Base-by-base conservation (phyloP, 1,284 basidiomycete genomes). In the Stygiomarasmius scandens region DNA sequence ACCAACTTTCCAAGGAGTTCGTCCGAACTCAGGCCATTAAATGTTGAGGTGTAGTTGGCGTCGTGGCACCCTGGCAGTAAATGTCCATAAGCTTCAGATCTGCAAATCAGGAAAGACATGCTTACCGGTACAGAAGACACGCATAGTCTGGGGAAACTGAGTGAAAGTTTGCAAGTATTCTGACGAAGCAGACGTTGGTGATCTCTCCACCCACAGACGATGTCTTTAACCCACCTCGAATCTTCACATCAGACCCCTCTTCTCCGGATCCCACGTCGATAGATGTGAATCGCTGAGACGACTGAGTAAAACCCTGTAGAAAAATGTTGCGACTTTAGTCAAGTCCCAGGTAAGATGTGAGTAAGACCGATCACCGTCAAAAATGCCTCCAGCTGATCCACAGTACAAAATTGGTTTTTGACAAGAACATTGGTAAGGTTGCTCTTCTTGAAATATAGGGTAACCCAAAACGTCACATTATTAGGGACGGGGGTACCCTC, bases 101-200 rank as follows among this genome's bases (percentile, higher is more conserved):
- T 32, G 34, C 38, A 41, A 14, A 36, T 25, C 16, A 54, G n/a
- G 29, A 29, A 50, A 27, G 48, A 64, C 58, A 32, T 32, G 29
- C 14, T 65, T 64, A 86, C 89, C 85, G 52, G 83, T 84, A 67
- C 91, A 81, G 69, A 92, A 87, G 46, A 93, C 76, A 49, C 85
- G 84, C 49, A 87, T 75, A 32, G 88, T 92, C 68, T 93, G 90
- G 9, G 86, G 83, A 65, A 93, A 87, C 58, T 81, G 80, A 47
- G 82, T 77, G 68, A 86, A 92, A n/a, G 89, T 87, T 69, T 87
- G 81, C 38, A 93, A 72, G 67, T 90, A 85, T 69, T 91, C 91
- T 92, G 64, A 22, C 25, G 38, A 43, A 29, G 52, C 24, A 55
- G 49, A 52, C 43, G 41, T 49, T 60, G 47, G 24, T 19, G 24